Evolutionary conservation across 345 rosid species (phyloP).

Genomic region (Dipteronia dyeriana): DNA sequence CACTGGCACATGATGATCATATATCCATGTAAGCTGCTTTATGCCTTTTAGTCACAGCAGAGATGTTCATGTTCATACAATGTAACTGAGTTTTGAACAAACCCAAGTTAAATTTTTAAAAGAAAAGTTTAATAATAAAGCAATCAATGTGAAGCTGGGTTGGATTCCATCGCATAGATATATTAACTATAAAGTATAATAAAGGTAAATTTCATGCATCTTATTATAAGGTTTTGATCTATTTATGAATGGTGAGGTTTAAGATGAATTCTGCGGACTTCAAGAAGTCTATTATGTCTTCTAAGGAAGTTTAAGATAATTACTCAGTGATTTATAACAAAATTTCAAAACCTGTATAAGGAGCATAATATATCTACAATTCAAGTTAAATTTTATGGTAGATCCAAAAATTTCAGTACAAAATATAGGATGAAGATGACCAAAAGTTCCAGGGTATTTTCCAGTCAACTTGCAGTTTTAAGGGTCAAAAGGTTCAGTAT

Average conservation of each 20-base stretch:
- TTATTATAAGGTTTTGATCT: too few relatives aligned
- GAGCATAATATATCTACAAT: not conserved
- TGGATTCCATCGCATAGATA: not conserved
- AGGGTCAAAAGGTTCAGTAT: too few relatives aligned
- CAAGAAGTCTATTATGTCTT: too few relatives aligned
- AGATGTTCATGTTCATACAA: not conserved
- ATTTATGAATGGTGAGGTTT: too few relatives aligned
- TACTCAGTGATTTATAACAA: not conserved
- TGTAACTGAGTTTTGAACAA: not conserved
- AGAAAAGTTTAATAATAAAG: not conserved
- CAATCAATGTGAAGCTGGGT: not conserved
- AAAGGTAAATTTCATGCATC: not conserved
- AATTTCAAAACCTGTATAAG: not conserved
- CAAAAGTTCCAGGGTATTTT: not conserved
- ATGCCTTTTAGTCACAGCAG: not conserved
- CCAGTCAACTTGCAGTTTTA: too few relatives aligned
- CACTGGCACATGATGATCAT: constrained; percentile 8
- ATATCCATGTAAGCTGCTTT: not conserved
- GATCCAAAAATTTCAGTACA: not conserved
- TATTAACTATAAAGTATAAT: not conserved
- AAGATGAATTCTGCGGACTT: too few relatives aligned
- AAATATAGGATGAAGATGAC: not conserved
- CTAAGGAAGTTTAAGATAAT: too few relatives aligned
- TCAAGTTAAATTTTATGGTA: not conserved
- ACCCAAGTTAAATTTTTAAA: not conserved